Evolutionary conservation across 345 rosid species (phyloP).

Genomic region (Eucalyptus globulus): DNA sequence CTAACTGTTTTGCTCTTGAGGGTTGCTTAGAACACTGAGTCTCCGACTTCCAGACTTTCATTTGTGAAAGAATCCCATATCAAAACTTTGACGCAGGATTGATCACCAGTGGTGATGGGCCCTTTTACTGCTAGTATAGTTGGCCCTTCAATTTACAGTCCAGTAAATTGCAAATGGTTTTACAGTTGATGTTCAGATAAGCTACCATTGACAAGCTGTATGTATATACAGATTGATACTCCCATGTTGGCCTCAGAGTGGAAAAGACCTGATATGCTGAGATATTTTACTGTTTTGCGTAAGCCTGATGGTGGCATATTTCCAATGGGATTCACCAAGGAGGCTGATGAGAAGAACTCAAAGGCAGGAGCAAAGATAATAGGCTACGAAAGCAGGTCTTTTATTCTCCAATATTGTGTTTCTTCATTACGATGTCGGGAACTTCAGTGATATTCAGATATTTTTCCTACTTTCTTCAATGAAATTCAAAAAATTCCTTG

Average conservation of each 20-base stretch:
- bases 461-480: not conserved
- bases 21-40: not conserved
- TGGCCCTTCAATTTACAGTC: not conserved
- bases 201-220: not conserved
- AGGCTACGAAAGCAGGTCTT: slow-evolving; percentile 73
- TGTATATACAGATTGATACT: slow-evolving; percentile 66
- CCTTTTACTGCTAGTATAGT: not conserved
- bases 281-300: slow-evolving; percentile 85
- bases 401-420: not conserved
- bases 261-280: slow-evolving; percentile 68
- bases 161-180: not conserved
- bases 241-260: slow-evolving; percentile 91
- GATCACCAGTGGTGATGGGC: not conserved
- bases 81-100: not conserved
- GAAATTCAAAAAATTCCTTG: slow-evolving; percentile 3
- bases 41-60: not conserved
- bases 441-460: not conserved
- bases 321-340: slow-evolving; percentile 93
- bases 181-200: not conserved
- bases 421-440: not conserved
- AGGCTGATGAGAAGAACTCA: slow-evolving; percentile 69
- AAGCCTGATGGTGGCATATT: slow-evolving; percentile 87
- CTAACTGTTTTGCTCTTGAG: not conserved
- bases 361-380: slow-evolving; percentile 71
- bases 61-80: not conserved